These are phyloP conservation scores for Populus nigra DNA, from an alignment of 345 rosid species.

Conservation along the genomic window DNA sequence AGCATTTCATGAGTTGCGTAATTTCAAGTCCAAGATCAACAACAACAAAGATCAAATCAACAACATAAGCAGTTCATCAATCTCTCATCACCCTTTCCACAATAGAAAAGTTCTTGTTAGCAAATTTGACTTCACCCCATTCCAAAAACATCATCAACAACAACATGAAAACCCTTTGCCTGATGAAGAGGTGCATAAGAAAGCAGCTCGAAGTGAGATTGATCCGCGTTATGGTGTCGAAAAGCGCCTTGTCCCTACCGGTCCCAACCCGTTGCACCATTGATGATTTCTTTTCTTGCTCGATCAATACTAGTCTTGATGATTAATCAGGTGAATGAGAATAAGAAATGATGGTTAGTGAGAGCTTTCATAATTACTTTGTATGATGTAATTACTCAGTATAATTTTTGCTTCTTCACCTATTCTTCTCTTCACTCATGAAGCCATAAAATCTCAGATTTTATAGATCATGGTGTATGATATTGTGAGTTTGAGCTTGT, in stretches of 20 bases:
- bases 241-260: slow-evolving; percentile 88
- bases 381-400: background rate
- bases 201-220: slow-evolving; percentile 40
- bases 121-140: slow-evolving; percentile 60
- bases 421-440: background rate
- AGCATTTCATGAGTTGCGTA: slow-evolving; percentile 42
- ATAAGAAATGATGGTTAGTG: slow-evolving; percentile 8
- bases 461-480: slow-evolving; percentile 11
- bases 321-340: slow-evolving; percentile 11
- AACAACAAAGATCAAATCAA: slow-evolving; percentile 8
- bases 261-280: slow-evolving; percentile 94
- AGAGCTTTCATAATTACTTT: slow-evolving; percentile 7
- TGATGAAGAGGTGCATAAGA: slow-evolving; percentile 8
- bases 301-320: background rate
- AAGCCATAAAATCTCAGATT: slow-evolving; percentile 3
- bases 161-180: slow-evolving; percentile 10
- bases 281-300: slow-evolving; percentile 30
- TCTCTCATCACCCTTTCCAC: slow-evolving; percentile 18
- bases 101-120: slow-evolving; percentile 50
- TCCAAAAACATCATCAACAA: slow-evolving; percentile 30
- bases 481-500: slow-evolving; percentile 8
- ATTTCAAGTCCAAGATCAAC: slow-evolving; percentile 31
- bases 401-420: background rate
- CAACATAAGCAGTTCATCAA: background rate
- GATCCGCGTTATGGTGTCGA: slow-evolving; percentile 81